These are phyloP conservation scores for Hypoxylon lenormandii DNA, from an alignment of 495 filamentous ascomycete genomes.

Conservation along the genomic window DNA sequence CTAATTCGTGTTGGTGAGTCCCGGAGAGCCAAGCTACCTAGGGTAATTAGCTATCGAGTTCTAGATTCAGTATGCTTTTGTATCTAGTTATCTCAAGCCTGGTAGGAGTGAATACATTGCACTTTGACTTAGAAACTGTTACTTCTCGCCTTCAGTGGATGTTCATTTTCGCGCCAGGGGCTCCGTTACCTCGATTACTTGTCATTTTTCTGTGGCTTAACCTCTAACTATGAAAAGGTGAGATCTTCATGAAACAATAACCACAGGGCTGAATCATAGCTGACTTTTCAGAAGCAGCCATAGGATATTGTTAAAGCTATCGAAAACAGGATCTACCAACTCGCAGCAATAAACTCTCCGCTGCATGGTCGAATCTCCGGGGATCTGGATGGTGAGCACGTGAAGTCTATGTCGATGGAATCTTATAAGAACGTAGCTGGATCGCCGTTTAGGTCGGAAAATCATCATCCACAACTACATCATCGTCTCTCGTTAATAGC, in stretches of 20 bases:
- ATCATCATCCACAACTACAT: slow-evolving; percentile 11
- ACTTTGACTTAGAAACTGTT: not conserved
- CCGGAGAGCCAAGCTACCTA: not conserved
- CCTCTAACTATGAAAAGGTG: not conserved
- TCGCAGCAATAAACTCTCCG: slow-evolving; percentile 7
- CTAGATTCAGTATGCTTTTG: not conserved
- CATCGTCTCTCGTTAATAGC: not conserved
- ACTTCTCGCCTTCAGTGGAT: too few relatives aligned
- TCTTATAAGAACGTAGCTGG: slow-evolving; percentile 32
- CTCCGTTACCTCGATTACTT: not conserved
- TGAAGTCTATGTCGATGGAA: not conserved
- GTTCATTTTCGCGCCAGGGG: too few relatives aligned
- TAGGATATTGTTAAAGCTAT: slow-evolving; percentile 30
- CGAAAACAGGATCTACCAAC: slow-evolving; percentile 37
- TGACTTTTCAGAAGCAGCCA: slow-evolving; percentile 25
- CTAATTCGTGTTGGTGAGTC: slow-evolving; percentile 9
- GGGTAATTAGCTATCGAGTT: not conserved
- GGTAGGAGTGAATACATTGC: not conserved
- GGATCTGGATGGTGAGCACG: not conserved
- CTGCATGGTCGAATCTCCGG: slow-evolving; percentile 19
- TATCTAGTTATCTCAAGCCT: too few relatives aligned
- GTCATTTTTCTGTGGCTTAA: not conserved
- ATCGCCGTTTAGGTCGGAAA: slow-evolving; percentile 7
- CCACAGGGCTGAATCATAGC: slow-evolving; percentile 33
- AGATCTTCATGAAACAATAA: slow-evolving; percentile 30